Percentiles rank a stretch among this genome's conserved stretches.
Evolutionary conservation across 208 protist genomes (phyloP).

Genomic region (Leishmania major): DNA sequence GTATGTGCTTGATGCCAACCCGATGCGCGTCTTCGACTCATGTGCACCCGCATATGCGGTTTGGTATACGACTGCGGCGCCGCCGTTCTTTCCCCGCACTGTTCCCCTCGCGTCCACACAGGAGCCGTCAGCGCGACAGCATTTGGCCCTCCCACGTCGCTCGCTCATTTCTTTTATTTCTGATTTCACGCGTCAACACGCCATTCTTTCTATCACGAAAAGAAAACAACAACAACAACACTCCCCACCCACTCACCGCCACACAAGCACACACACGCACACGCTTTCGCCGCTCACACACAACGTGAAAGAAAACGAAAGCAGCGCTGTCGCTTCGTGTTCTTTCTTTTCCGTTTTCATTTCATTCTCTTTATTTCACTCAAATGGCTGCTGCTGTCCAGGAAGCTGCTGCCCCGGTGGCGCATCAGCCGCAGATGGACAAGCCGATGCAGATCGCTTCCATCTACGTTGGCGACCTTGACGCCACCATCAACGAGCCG

Average conservation of each 20-base stretch:
- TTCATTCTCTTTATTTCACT: background rate
- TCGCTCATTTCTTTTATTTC: constrained; percentile 27
- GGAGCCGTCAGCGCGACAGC: constrained; percentile 16
- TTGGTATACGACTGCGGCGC: background rate
- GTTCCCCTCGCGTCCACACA: background rate
- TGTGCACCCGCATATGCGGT: background rate
- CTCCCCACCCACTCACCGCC: background rate
- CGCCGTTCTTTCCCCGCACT: background rate
- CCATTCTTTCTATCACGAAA: background rate
- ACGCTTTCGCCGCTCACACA: background rate
- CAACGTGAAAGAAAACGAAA: background rate
- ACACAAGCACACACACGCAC: background rate
- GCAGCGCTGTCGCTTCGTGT: background rate
- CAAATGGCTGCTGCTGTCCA: constrained; percentile 22
- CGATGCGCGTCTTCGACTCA: background rate
- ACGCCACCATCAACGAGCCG: constrained; percentile 91
- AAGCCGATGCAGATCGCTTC: constrained; percentile 94
- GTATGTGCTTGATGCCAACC: background rate
- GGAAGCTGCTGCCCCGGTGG: constrained; percentile 27
- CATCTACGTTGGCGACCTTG: constrained; percentile 98
- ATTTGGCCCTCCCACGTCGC: constrained; percentile 9
- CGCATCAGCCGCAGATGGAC: constrained; percentile 22
- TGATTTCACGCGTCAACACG: constrained; percentile 10
- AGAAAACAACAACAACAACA: constrained; percentile 22
- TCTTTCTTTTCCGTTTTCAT: background rate